Base-by-base conservation (phyloP, 2,329 filamentous ascomycete species). In the Trichoderma brevicompactum region DNA sequence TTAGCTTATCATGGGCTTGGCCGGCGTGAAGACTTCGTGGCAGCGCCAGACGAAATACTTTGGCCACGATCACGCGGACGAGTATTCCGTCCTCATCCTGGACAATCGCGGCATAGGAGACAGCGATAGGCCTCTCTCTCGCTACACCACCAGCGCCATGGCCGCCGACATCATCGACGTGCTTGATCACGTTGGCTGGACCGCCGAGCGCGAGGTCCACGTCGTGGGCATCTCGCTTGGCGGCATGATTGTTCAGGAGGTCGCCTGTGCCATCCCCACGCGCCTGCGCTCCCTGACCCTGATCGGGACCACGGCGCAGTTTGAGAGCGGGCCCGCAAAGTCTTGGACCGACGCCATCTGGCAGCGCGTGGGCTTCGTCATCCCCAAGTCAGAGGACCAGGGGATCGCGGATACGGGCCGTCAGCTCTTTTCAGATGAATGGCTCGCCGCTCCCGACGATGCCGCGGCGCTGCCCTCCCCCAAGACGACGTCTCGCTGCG, bases 241-340 rank as follows among this genome's bases (percentile, higher is more conserved):
- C 68, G 92, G 93, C 72, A 96, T 97, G 93, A 94, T 97, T 71
- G 87, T 91, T 2, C 93, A 96, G 77, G 93, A 97, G 78, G 73
- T 97, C 4, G 87, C 83, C 23, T 80, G 77, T 69, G 75, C 81
- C n/a, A 77, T 80, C 36, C 86, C 87, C 0, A 68, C 77, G 12
- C 80, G 84, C 53, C 74, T 91, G 61, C 78, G 79, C 28, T 85
- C 83, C 15, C 78, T 92, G 17, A 83, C 79, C 40, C 81, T 92
- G 3, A 77, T 88, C 68, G 87, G 83, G 74, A 91, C 89, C 2
- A 85, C 87, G 1, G 84, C 87, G 5, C 74, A 75, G 40, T 81
- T 90, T 65, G 83, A 87, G 69, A 87, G 87, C 77, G 87, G 87
- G 28, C 38, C 65, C 10, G 53, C 43, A 32, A 82, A 81, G 53